Conservation (phyloP, 2,329 filamentous ascomycete species). For the Neopestalotiopsis sp. region DNA sequence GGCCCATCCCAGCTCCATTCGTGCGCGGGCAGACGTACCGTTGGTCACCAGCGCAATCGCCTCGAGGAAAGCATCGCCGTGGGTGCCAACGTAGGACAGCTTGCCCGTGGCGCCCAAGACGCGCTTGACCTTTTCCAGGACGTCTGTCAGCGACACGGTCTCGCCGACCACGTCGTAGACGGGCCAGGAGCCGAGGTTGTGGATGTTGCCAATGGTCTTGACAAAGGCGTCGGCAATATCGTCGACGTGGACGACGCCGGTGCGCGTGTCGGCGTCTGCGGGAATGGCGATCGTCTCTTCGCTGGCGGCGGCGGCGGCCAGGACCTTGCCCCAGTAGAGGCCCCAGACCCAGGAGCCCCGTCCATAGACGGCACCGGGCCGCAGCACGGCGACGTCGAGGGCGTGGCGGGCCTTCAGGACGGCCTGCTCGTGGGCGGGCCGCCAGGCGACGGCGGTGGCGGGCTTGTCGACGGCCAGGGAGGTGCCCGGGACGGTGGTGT, state of each 20-base stretch:
- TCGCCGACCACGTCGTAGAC: slow-evolving; percentile 43
- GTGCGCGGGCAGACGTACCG: neutral
- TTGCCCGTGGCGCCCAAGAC: slow-evolving; percentile 32
- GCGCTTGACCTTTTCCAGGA: slow-evolving; percentile 33
- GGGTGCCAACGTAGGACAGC: slow-evolving; percentile 32
- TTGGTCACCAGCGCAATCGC: slow-evolving; percentile 24
- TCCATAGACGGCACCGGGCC: slow-evolving; percentile 42
- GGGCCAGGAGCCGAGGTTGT: slow-evolving; percentile 38
- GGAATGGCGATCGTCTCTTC: slow-evolving; percentile 20
- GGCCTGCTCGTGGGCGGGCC: slow-evolving; percentile 37
- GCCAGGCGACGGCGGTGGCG: slow-evolving; percentile 35
- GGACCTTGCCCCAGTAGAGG: slow-evolving; percentile 32
- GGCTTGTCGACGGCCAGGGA: slow-evolving; percentile 27
- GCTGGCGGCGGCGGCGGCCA: slow-evolving; percentile 24
- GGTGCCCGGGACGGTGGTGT: slow-evolving; percentile 35
- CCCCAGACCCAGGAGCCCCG: slow-evolving; percentile 37
- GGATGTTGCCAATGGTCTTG: slow-evolving; percentile 38
- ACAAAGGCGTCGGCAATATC: slow-evolving; percentile 41
- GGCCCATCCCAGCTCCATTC: too few relatives aligned
- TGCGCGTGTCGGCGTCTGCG: slow-evolving; percentile 28
- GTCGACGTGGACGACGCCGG: slow-evolving; percentile 43
- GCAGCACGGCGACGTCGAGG: slow-evolving; percentile 40
- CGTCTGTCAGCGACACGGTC: slow-evolving; percentile 36
- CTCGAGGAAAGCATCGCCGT: slow-evolving; percentile 31
- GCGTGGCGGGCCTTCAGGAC: slow-evolving; percentile 36